Conservation (phyloP, 2,329 filamentous ascomycete genomes). For the Colletotrichum plurivorum region DNA sequence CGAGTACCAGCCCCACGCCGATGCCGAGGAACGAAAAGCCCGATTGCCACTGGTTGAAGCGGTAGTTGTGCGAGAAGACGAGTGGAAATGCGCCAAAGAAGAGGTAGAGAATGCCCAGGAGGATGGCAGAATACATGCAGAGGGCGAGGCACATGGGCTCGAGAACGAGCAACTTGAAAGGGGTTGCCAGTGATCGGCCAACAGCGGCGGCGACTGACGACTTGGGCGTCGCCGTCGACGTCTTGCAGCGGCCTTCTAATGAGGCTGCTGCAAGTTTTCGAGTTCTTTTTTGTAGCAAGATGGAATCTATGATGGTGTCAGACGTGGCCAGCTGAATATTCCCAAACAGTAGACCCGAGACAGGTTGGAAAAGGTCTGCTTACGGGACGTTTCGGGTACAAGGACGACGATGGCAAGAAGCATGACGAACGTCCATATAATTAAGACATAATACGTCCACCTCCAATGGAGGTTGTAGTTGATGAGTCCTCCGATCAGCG, state of each 20-base stretch:
- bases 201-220: too few species aligned
- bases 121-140: slow-evolving; percentile 84
- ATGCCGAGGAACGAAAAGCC: slow-evolving; percentile 83
- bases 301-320: slow-evolving; percentile 73
- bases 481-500: slow-evolving; percentile 84
- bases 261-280: slow-evolving; percentile 63
- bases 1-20: slow-evolving; percentile 71
- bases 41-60: slow-evolving; percentile 82
- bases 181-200: slow-evolving; percentile 66
- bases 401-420: slow-evolving; percentile 75
- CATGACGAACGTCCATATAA: slow-evolving; percentile 82
- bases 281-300: slow-evolving; percentile 77
- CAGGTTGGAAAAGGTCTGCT: slow-evolving; percentile 69
- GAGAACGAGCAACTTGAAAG: slow-evolving; percentile 82
- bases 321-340: slow-evolving; percentile 36
- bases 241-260: slow-evolving; percentile 48
- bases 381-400: slow-evolving; percentile 79
- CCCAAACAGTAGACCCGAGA: slow-evolving; percentile 65
- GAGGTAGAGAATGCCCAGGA: slow-evolving; percentile 88
- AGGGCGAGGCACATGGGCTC: slow-evolving; percentile 90
- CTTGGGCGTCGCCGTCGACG: too few species aligned
- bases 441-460: slow-evolving; percentile 86
- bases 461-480: slow-evolving; percentile 82
- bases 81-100: slow-evolving; percentile 93
- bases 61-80: slow-evolving; percentile 81